Conservation (phyloP, 2,329 filamentous ascomycete species). For the Colletotrichum gloeosporioides region DNA sequence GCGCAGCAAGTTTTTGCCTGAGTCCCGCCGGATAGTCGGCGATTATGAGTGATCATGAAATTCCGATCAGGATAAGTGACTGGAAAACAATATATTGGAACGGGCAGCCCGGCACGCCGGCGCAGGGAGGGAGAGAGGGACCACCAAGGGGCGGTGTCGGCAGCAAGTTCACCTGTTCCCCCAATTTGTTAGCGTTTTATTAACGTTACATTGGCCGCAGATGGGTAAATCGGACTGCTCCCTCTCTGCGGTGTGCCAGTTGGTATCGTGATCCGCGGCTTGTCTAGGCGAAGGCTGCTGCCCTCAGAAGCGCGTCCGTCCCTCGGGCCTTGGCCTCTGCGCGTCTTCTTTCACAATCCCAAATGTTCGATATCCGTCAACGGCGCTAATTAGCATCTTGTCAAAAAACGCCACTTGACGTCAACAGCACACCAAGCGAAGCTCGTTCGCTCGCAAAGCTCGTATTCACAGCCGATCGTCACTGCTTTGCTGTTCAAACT, state of each 20-base stretch:
- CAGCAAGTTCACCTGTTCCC: background rate
- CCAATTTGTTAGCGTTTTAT: background rate
- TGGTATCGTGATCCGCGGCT: background rate
- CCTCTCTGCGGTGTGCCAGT: background rate
- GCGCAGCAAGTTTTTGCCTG: background rate
- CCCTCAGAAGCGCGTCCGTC: background rate
- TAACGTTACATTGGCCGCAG: constrained; percentile 9
- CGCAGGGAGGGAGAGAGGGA: background rate
- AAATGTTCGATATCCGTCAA: background rate
- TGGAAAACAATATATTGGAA: background rate
- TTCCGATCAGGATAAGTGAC: background rate
- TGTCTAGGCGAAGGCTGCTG: background rate
- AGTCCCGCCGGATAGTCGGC: background rate
- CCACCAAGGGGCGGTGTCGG: background rate
- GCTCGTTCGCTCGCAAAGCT: background rate
- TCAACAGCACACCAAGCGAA: background rate
- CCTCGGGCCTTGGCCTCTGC: background rate
- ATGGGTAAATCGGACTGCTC: background rate
- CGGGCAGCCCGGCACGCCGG: background rate
- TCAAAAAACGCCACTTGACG: background rate
- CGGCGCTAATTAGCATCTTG: background rate
- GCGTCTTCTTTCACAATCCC: background rate
- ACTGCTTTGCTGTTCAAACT: background rate
- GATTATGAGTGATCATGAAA: background rate
- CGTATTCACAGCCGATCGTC: background rate